Base-by-base conservation (phyloP, 495 filamentous ascomycete species). In the Cetradonia linearis region DNA sequence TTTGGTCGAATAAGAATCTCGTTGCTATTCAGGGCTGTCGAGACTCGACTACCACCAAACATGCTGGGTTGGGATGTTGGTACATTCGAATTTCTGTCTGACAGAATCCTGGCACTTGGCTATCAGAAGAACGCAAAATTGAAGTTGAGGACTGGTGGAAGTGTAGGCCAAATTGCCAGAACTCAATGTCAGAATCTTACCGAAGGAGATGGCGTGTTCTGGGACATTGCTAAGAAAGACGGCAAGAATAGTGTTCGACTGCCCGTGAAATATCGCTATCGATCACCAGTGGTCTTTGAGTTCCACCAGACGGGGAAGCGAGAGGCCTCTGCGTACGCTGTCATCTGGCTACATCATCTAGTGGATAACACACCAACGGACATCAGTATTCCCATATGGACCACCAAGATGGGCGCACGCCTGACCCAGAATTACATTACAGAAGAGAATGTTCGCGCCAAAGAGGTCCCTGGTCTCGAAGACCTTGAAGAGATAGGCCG, bases 41-140 rank as follows among this genome's bases (percentile, higher is more conserved):
- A 95, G 69, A 84, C 91, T 31, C 81, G 83, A 27, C 77, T 96
- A 0, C 91, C 91, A 7, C 85, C 87, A 0, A 75, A 82, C 27
- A 83, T 93, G 73, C 82, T 95, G 9, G 89, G 92, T 30, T 96
- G 89, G 82, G 89, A 96, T 61, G 87, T 95, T 18, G 93, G 93
- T 34, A 94, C 91, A 0, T 95, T 96, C 67, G 88, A 95, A 65
- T 95, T 97, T 69, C 68, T 68, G 0, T 84, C 82, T 0, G 80
- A 89, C 28, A 81, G 77, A 53, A 79, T 95, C 56, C 72, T 81
- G 27, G 81, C 83, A 0, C 70, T 74, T 47, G 69, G 74, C 13
- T 91, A 86, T 67, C 73, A 74, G 0, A 78, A 80, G 0, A 70
- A 76, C 27, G 69, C 81, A 37, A 90, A 88, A 68, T 75, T 92